phyloP scores from a whole-genome alignment of 257 asterid species.

The Thymus quinquecostatus region DNA sequence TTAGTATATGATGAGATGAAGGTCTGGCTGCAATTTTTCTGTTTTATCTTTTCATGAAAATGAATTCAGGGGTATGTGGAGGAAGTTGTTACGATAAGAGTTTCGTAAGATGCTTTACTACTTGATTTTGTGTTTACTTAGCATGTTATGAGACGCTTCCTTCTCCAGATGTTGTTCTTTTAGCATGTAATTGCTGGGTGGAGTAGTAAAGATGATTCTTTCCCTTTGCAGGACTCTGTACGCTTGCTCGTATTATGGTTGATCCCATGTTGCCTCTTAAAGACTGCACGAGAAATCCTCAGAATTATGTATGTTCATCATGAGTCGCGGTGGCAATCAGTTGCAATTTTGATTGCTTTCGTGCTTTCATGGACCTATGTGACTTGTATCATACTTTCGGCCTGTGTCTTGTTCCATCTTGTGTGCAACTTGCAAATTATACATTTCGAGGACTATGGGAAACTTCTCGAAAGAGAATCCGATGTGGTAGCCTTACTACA shows the following conservation, averaged over 20 bases:
- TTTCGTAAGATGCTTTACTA: not conserved
- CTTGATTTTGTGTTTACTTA: not conserved
- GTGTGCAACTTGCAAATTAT: conserved; percentile 82
- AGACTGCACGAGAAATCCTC: conserved; percentile 66
- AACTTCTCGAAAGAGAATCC: conserved; percentile 69
- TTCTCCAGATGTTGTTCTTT: not conserved
- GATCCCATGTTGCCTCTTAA: conserved; percentile 63
- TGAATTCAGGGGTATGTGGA: not conserved
- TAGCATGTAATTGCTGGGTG: not conserved
- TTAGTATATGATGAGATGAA: conserved; percentile 4
- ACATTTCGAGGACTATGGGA: conserved; percentile 81
- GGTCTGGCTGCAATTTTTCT: not conserved
- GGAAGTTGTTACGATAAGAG: not conserved
- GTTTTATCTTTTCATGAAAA: not conserved
- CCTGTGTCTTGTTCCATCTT: conserved; percentile 63
- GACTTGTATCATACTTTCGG: conserved; percentile 56
- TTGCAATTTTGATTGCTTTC: conserved; percentile 52
- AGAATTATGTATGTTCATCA: conserved; percentile 60
- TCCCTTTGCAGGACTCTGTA: conserved; percentile 58
- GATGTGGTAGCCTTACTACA: conserved; percentile 59
- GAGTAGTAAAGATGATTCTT: not conserved
- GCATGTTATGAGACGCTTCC: not conserved
- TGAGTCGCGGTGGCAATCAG: conserved; percentile 71
- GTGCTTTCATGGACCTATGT: conserved; percentile 66
- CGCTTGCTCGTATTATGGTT: conserved; percentile 65